A percentile compares a stretch with the other conserved stretches of the same genome.
Evolutionary conservation across 2,329 filamentous ascomycete genomes (phyloP).

Genomic region (Aureobasidium sp.): DNA sequence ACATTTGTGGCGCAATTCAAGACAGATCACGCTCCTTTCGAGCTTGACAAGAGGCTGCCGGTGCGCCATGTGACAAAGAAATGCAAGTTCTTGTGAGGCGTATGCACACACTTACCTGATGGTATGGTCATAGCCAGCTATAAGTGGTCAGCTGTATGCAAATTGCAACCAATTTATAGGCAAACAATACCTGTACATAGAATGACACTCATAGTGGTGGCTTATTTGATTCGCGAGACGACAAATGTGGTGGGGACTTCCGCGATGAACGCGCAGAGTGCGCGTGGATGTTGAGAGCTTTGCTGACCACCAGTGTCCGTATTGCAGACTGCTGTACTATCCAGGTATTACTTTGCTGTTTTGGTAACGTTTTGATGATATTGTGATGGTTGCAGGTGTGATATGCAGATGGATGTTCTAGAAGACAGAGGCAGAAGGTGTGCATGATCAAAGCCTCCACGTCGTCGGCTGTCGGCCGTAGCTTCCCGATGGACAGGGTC

Average conservation of each 20-base stretch:
- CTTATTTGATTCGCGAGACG: not conserved
- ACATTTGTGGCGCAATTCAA: not conserved
- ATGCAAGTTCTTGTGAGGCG: not conserved
- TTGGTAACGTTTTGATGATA: not conserved
- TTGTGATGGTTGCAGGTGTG: not conserved
- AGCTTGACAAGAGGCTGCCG: not conserved
- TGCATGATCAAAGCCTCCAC: not conserved
- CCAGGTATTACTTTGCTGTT: not conserved
- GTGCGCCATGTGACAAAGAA: slow-evolving; percentile 5
- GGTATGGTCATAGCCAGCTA: slow-evolving; percentile 67
- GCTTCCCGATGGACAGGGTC: not conserved
- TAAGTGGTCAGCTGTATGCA: slow-evolving; percentile 19
- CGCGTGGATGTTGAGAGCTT: not conserved
- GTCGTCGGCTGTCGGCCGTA: not conserved
- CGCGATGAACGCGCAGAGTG: not conserved
- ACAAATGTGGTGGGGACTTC: not conserved
- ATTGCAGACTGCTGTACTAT: not conserved
- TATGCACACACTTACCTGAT: slow-evolving; percentile 48
- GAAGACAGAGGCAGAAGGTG: not conserved
- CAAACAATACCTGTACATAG: slow-evolving; percentile 53
- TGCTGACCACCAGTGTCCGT: not conserved
- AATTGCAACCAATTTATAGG: slow-evolving; percentile 13
- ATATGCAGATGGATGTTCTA: not conserved
- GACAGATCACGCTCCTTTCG: not conserved
- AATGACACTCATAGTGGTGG: slow-evolving; percentile 52